Evolutionary conservation across 2,329 filamentous ascomycete species (phyloP).

Genomic region (Cytospora schulzeri): DNA sequence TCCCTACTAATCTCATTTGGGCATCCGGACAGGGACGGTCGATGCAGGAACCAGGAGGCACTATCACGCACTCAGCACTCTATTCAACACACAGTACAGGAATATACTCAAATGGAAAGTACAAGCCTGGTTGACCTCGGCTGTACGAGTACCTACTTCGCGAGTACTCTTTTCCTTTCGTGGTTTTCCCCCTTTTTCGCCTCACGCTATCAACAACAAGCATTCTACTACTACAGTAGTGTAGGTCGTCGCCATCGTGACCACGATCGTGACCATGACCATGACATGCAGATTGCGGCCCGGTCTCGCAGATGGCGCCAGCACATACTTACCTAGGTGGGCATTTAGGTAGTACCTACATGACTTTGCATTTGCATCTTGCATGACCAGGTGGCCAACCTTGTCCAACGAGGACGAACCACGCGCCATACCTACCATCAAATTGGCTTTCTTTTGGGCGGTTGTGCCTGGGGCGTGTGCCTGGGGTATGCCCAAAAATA

Average conservation of each 20-base stretch:
- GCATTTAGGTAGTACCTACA: background rate
- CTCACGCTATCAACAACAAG: background rate
- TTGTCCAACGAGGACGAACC: background rate
- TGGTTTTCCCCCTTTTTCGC: background rate
- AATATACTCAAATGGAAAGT: background rate
- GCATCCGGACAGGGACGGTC: conserved; percentile 8
- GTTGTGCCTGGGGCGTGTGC: background rate
- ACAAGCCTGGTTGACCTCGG: background rate
- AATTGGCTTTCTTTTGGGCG: background rate
- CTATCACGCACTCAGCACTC: conserved; percentile 8
- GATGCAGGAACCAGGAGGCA: conserved; percentile 20
- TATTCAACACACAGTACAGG: background rate
- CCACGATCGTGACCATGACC: background rate
- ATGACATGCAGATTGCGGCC: background rate
- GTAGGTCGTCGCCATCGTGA: background rate
- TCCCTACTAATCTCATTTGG: conserved; percentile 21
- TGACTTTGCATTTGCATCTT: background rate
- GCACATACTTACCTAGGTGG: background rate
- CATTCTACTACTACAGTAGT: background rate
- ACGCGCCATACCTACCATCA: background rate
- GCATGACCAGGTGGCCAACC: background rate
- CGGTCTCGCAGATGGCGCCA: background rate
- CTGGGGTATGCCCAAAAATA: background rate
- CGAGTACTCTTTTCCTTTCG: background rate
- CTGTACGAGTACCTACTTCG: background rate